phyloP scores from a whole-genome alignment of 2,329 filamentous ascomycete genomes.

The Ophiocordyceps robertsii region DNA sequence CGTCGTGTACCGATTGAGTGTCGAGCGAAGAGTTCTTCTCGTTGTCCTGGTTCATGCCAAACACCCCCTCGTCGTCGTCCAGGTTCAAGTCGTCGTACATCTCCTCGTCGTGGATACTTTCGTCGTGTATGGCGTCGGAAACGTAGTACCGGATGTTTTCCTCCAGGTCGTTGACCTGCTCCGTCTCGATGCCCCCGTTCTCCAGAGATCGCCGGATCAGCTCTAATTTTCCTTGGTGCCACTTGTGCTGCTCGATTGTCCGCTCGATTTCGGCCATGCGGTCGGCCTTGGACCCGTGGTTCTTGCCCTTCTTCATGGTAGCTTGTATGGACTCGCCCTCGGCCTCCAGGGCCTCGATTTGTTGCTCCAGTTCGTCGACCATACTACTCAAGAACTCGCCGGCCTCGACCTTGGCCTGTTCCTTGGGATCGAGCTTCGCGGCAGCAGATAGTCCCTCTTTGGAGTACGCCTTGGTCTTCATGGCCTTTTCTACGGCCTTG shows the following conservation, averaged over 20 bases:
- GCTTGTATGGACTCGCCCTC: constrained; percentile 78
- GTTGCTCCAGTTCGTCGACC: constrained; percentile 86
- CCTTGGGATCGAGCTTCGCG: constrained; percentile 90
- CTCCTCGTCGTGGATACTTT: constrained; percentile 87
- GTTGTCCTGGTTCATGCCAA: constrained; percentile 65
- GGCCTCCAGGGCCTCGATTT: constrained; percentile 86
- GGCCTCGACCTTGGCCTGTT: constrained; percentile 83
- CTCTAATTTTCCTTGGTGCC: constrained; percentile 88
- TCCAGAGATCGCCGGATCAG: constrained; percentile 80
- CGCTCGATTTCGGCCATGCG: constrained; percentile 76
- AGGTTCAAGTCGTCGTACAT: constrained; percentile 93
- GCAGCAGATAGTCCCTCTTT: constrained; percentile 92
- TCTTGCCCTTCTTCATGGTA: constrained; percentile 91
- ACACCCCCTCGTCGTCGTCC: constrained; percentile 81
- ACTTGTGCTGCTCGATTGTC: constrained; percentile 85
- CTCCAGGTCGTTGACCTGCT: constrained; percentile 77
- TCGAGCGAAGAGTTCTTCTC: constrained; percentile 94
- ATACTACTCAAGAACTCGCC: constrained; percentile 74
- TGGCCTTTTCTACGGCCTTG: constrained; percentile 99
- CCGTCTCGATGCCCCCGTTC: constrained; percentile 79
- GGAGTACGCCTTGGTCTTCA: constrained; percentile 99
- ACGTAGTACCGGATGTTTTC: constrained; percentile 95
- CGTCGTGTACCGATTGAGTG: constrained; percentile 81
- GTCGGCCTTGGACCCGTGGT: constrained; percentile 69
- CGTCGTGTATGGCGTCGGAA: constrained; percentile 72